Conservation (phyloP, 208 protist genomes). For the Porcisia deanei region DNA sequence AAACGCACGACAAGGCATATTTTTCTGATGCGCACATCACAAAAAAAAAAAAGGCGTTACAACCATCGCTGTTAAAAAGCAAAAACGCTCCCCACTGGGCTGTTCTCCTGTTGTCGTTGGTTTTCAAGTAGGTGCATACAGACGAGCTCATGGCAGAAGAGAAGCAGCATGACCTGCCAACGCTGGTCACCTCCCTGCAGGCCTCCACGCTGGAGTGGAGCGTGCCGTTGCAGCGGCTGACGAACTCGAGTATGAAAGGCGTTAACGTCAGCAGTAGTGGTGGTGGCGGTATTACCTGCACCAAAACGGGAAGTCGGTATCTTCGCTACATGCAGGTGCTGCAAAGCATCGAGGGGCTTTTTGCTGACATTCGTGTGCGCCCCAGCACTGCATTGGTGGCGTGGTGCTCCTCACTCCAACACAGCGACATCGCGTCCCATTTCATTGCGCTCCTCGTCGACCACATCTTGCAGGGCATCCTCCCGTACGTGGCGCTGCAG, state of each 20-base stretch:
- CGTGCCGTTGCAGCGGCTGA: conserved; percentile 9
- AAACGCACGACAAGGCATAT: neutral
- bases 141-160: neutral
- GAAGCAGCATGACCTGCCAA: conserved; percentile 26
- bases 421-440: conserved; percentile 23
- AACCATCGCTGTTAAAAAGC: too few relatives aligned
- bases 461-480: conserved; percentile 37
- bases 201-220: conserved; percentile 35
- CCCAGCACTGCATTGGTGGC: conserved; percentile 12
- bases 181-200: conserved; percentile 34
- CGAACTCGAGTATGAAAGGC: conserved; percentile 12
- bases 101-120: neutral
- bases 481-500: conserved; percentile 44
- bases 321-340: conserved; percentile 30
- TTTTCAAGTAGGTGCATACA: neutral
- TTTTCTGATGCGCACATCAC: conserved; percentile 8
- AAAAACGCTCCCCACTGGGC: neutral
- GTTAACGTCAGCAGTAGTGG: neutral
- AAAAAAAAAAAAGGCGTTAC: too few relatives aligned
- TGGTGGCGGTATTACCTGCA: neutral
- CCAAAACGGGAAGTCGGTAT: conserved; percentile 4
- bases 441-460: conserved; percentile 42
- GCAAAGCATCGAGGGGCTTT: conserved; percentile 31
- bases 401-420: conserved; percentile 30
- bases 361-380: conserved; percentile 10